Base-by-base conservation (phyloP, 176 grass and related monocot species). In the Cenchrus fungigraminus region DNA sequence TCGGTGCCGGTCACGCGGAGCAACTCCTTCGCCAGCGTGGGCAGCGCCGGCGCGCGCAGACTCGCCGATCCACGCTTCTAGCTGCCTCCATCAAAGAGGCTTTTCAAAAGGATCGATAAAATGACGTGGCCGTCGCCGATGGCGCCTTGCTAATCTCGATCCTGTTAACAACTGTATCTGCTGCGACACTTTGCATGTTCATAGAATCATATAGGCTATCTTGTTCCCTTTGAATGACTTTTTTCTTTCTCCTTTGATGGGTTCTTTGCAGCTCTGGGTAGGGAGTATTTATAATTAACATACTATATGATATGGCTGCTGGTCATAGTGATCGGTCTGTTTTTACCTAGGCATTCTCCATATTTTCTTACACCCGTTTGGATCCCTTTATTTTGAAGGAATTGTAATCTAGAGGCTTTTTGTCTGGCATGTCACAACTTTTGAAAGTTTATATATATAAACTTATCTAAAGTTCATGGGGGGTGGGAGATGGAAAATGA, bases 1-100 rank as follows among this genome's bases (percentile, higher is more conserved):
- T 93, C 91, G 6, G 42, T 93, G 65, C 91, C 91, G 2, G 77
- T 93, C 6, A 90, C 91, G 19, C 51, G 84, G 50, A 90, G 80
- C 81, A 90, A 77, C 70, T 92, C 91, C 43, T 89, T 87, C 64
- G 81, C 81, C 46, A 73, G 79, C 57, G 49, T 86, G 9, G 84
- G 59, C 51, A 66, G 43, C 67, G 65, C 45, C 19, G 59, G 20
- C 25, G 40, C 83, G 5, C 53, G 80, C 57, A 72, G 65, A 10
- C 55, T 45, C n/a, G 67, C 22, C 37, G 52, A 74, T n/a, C 42
- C 61, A 40, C 28, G 20, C 6, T 43, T 81, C 43, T 85, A 68
- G 71, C 31, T 20, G 14, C 19, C n/a, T 55, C 13, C 4, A 16
- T 1, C 53, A 16, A 55, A 6, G 0, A 14, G 53, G 37, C 4